Conservation (phyloP, 331 rosid genomes). For the Rhamnella rubrinervis region DNA sequence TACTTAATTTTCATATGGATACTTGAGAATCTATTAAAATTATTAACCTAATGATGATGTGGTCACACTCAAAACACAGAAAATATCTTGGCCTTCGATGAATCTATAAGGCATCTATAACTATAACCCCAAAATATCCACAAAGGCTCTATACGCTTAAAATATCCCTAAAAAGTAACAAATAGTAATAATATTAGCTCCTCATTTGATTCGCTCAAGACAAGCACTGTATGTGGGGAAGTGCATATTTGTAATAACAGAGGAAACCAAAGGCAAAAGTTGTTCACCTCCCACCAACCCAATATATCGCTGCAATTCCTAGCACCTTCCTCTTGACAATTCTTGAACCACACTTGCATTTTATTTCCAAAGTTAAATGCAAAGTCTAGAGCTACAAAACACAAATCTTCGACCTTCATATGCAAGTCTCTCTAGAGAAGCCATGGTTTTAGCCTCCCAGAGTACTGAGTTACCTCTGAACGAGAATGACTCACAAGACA, state of each 20-base stretch:
- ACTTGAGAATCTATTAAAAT: too few relatives aligned
- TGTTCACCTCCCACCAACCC: conserved; percentile 4
- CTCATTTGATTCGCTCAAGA: too few relatives aligned
- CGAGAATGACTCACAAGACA: conserved; percentile 88
- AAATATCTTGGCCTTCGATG: neutral
- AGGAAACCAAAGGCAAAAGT: conserved; percentile 10
- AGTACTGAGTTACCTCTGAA: conserved; percentile 61
- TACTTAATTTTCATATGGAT: too few relatives aligned
- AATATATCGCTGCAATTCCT: conserved; percentile 12
- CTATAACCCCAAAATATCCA: too few relatives aligned
- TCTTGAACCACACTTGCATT: conserved; percentile 29
- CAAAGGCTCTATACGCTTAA: too few relatives aligned
- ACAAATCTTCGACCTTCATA: conserved; percentile 18
- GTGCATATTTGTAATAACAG: conserved; percentile 20
- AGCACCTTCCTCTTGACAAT: conserved; percentile 9
- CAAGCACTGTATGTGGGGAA: neutral
- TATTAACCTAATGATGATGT: too few relatives aligned
- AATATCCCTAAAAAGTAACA: too few relatives aligned
- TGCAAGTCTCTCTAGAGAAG: neutral
- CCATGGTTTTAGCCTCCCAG: conserved; percentile 48
- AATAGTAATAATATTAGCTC: too few relatives aligned
- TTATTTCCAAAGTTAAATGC: conserved; percentile 27
- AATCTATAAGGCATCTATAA: neutral
- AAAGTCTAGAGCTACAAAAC: conserved; percentile 2
- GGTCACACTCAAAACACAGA: too few relatives aligned